Evolutionary conservation across 306 rosid species (phyloP), one percentile per base, ranked within the genome.

Genomic region (Vigna reflexopilosa): DNA sequence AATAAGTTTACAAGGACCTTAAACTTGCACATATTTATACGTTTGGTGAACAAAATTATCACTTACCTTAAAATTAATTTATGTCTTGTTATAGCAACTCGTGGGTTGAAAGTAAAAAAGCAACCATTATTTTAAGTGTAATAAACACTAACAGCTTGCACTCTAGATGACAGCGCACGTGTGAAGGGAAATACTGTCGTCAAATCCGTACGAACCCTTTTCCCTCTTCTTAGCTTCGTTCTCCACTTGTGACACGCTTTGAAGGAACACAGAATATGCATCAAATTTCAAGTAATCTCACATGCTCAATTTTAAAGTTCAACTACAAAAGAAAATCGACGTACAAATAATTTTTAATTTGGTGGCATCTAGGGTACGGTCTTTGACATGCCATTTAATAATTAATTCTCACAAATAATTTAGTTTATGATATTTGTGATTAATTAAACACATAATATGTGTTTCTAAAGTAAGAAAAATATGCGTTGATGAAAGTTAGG

Each of bases 101-200:
- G 7, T 34, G 38, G 6, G 38, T 34, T 34, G 38, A 34, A 56
- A 56, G 3, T 56, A 0, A 57, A 57, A 24, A 26, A 0, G 3
- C 34, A 52, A 28, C 1, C 2, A 0, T 30, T 62, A 62, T 16
- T 34, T 63, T 7, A 15, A 36, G 9, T 36, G 16, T 17, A 16
- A 38, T 4, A 32, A 3, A 67, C 4, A 48, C 47, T 12, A 16
- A 20, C 30, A 36, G 20, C 6, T 66, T 13, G 38, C 56, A 67
- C 2, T 2, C 7, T 67, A 85, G 5, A 78, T 69, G 54, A 73
- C n/a, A 75, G 54, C 67, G 34, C 88, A 76, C 47, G 81, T 86
- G 80, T 76, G 85, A 78, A 84, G 82, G 77, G 81, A 80, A 20
- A 70, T 54, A 67, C 54, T 82, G 89, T 87, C 78, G 89, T 82